Evolutionary conservation across 768 basidiomycete genomes (phyloP).

Genomic region (Pleurotus pulmonarius): DNA sequence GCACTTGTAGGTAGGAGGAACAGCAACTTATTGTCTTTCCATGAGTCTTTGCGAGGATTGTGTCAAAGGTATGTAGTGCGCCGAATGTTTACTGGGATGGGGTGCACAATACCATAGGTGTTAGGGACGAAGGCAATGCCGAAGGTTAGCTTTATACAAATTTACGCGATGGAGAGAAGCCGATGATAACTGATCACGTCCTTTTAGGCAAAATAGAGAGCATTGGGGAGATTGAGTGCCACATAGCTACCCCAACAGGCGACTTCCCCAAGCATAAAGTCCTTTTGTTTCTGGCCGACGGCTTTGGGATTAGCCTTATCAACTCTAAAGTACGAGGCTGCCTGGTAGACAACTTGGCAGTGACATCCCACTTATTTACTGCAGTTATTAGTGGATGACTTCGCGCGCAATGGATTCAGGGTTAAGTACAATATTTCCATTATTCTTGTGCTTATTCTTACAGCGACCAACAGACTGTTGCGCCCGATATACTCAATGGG

Average conservation of each 20-base stretch:
- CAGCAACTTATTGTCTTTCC: too few species aligned
- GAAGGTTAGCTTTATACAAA: slow-evolving; percentile 27
- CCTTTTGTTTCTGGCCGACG: slow-evolving; percentile 50
- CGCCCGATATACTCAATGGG: slow-evolving; percentile 9
- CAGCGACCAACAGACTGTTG: slow-evolving; percentile 8
- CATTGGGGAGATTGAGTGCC: slow-evolving; percentile 45
- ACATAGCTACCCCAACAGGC: slow-evolving; percentile 48
- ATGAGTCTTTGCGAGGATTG: slow-evolving; percentile 60
- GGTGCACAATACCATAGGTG: slow-evolving; percentile 29
- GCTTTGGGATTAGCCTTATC: slow-evolving; percentile 44
- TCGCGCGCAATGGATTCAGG: slow-evolving; percentile 36
- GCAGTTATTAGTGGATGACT: slow-evolving; percentile 30
- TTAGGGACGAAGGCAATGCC: slow-evolving; percentile 45
- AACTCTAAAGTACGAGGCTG: slow-evolving; percentile 48
- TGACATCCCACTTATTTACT: not conserved
- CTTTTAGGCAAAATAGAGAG: slow-evolving; percentile 40
- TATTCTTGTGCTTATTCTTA: too few species aligned
- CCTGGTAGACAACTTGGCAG: not conserved
- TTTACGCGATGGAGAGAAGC: not conserved
- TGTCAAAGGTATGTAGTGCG: slow-evolving; percentile 38
- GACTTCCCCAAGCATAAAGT: slow-evolving; percentile 55
- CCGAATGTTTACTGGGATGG: not conserved
- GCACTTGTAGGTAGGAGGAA: too few species aligned
- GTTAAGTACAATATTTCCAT: slow-evolving; percentile 3
- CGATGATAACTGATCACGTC: not conserved